Percentiles rank a stretch among this genome's conserved stretches.
Evolutionary conservation across 2,329 filamentous ascomycete genomes (phyloP).

Genomic region (Calonectria crousiana): DNA sequence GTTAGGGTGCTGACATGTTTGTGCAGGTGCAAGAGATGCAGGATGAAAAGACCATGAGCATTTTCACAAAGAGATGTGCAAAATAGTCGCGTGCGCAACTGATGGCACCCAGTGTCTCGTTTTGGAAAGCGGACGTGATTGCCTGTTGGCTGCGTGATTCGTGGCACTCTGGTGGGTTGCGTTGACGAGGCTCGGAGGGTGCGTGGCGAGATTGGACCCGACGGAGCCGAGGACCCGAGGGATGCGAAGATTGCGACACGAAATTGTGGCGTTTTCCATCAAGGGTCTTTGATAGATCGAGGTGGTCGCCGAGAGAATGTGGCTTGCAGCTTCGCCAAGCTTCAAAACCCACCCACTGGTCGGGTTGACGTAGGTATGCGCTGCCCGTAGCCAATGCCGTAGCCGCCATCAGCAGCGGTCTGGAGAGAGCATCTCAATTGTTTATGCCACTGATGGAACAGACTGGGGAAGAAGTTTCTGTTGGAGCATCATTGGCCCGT

Average conservation of each 20-base stretch:
- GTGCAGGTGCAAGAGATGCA: background rate
- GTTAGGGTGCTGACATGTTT: background rate
- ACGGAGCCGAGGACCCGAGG: background rate
- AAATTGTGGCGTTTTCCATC: background rate
- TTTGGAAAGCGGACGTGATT: background rate
- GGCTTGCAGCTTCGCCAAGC: background rate
- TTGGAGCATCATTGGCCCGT: background rate
- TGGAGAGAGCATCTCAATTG: background rate
- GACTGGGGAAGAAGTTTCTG: background rate
- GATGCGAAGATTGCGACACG: background rate
- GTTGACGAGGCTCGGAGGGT: background rate
- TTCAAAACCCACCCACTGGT: background rate
- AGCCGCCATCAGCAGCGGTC: background rate
- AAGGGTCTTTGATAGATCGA: background rate
- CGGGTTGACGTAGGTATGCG: background rate
- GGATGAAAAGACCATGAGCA: background rate
- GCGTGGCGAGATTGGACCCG: slow-evolving; percentile 6
- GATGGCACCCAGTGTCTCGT: background rate
- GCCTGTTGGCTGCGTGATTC: background rate
- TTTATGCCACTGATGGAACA: background rate
- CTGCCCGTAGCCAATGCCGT: background rate
- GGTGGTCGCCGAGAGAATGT: background rate
- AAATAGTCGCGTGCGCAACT: background rate
- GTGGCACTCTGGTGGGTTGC: background rate
- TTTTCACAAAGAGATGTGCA: background rate